Conservation (phyloP, 2,329 filamentous ascomycete species). For the Cytospora paraplurivora region DNA sequence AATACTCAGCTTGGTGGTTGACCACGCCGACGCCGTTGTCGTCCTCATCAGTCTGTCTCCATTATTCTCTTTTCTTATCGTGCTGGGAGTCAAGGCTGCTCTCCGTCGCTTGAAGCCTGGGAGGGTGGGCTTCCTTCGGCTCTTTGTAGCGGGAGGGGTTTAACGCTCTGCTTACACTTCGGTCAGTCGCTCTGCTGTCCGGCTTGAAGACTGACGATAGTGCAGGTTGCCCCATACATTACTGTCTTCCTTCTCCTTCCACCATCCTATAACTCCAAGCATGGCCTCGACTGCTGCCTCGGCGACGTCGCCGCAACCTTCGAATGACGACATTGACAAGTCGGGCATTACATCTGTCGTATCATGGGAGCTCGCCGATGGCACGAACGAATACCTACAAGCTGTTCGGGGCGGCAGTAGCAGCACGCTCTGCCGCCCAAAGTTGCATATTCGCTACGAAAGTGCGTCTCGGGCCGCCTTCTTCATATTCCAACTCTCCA, state of each 20-base stretch:
- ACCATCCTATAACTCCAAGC: not conserved
- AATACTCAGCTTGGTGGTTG: conserved; percentile 4
- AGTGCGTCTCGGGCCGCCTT: not conserved
- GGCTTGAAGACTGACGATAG: conserved; percentile 1
- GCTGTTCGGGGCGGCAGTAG: not conserved
- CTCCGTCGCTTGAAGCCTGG: conserved; percentile 5
- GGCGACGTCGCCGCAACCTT: not conserved
- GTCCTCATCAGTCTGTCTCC: not conserved
- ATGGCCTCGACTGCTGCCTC: not conserved
- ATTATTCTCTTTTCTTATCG: not conserved
- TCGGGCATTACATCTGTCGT: not conserved
- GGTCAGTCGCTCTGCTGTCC: not conserved
- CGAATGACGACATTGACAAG: not conserved
- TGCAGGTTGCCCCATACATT: not conserved
- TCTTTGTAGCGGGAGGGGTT: not conserved
- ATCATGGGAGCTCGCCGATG: not conserved
- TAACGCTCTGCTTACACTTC: not conserved
- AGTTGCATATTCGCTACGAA: not conserved
- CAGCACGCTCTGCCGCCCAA: not conserved
- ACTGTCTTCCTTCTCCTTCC: not conserved
- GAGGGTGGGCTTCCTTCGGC: conserved; percentile 4
- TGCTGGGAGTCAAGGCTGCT: conserved; percentile 6
- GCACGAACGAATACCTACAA: not conserved
- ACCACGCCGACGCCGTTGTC: not conserved
- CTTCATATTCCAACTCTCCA: not conserved